Evolutionary conservation across 192 early-diverging fungal genomes (phyloP), one percentile per base, ranked within the genome.

Genomic region (Paraglomus occultum): DNA sequence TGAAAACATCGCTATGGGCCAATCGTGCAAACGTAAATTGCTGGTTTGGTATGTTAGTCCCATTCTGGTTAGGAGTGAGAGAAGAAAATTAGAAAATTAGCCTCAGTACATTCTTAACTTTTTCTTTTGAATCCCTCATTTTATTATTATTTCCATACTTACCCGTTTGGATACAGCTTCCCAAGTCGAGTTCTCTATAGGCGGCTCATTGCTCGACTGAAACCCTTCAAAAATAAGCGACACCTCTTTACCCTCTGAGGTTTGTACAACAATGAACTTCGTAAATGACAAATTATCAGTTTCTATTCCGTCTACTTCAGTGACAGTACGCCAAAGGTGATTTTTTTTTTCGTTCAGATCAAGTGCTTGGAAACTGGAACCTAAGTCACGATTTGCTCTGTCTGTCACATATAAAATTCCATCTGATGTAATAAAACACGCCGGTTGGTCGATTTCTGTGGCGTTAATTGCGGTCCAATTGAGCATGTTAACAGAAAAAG

Each of bases 141-240:
- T n/a, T n/a, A n/a, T n/a, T n/a, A n/a, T 2, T 14, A n/a, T 18
- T 51, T 51, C 4, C 14, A 51, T 4, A 57, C 38, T 17, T 57
- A 57, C 54, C 54, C 10, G 2, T 1, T 31, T 20, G 4, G 54
- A 7, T 31, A 57, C 20, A 11, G 11, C 6, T 20, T 57, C 54
- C 54, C 54, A 57, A 23, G 54, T 57, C 54, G 6, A 23, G 6
- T 57, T 57, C 38, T 1, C 6, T 31, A 57, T 57, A 57, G n/a
- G n/a, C n/a, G 17, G 6, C 1, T 57, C 54, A 20, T 57, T 57
- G n/a, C n/a, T n/a, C 17, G 15, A 11, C 9, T 18, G 1, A 10
- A 1, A 11, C 15, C 54, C 54, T 11, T 7, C 20, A 57, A 57
- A 57, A 1, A 57, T 31, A 57, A 57, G n/a, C n/a, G n/a, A 57